Base-by-base conservation (phyloP, 2,329 filamentous ascomycete species). In the Botryotinia narcissicola region DNA sequence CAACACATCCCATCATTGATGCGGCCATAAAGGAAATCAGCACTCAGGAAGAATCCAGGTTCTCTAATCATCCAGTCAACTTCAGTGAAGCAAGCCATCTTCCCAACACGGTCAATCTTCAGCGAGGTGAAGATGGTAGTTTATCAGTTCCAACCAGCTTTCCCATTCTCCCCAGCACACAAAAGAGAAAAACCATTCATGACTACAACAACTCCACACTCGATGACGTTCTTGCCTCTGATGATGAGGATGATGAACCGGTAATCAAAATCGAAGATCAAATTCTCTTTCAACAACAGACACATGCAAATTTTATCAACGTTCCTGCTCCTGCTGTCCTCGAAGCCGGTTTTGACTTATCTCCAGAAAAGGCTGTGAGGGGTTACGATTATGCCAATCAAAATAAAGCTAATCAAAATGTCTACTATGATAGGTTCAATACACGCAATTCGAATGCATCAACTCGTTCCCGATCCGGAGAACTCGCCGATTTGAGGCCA, bases 321-420 rank as follows among this genome's bases (percentile, higher is more conserved):
- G 35, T 76, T 5, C 77, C 76, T 18, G 44, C 61, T 1, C 77
- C 79, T 12, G 69, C 62, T 20, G 73, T 79, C 8, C 54, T 77
- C 3, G 77, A 76, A 40, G 74, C 73, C n/a, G 79, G 78, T 4
- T 78, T 79, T 54, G 64, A 54, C 7, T 54, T 40, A 32, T 40
- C 71, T 25, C 29, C 72, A 4, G 63, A 68, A 12, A 74, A 75
- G 12, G 73, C 59, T 25, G 51, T 74, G 29, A 75, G 73, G 0
- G 78, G 79, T 10, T 29, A 73, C 1, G 73, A 77, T 32, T 80
- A 78, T 57, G 69, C 44, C 1, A 46, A 37, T 37, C 32, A 68
- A 22, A 48, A 44, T 5, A 35, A 72, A 4, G 48, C 35, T 16
- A 67, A 69, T n/a, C 62, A 48, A 14, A n/a, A 57, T 40, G 42